Base-by-base conservation (phyloP, 345 rosid genomes). In the Salix exigua region DNA sequence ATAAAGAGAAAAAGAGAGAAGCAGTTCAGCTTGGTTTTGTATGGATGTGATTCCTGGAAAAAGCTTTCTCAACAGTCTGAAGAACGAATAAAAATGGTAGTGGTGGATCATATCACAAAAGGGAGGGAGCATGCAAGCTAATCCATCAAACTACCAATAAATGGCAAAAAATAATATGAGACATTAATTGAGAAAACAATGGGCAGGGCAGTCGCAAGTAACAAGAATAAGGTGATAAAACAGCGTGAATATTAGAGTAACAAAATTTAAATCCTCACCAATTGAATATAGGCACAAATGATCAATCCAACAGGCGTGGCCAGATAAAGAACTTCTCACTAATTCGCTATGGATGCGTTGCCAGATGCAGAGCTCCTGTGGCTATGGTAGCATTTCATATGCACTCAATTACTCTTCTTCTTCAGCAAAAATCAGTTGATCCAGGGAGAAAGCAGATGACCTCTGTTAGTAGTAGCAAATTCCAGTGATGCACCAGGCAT, bases 221-320 rank as follows among this genome's bases (percentile, higher is more conserved):
- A 55, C 46, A 74, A 72, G 7, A 78, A 78, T 63, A 79, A 79
- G 66, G 74, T 66, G 62, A 66, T 23, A 63, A 73, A 74, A 73
- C 68, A 68, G 53, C 58, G 72, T 33, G 70, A 73, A 74, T 77
- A 80, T 78, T 79, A 63, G 67, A 75, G 58, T 68, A 79, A 68
- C 88, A 88, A 88, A 88, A 84, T 82, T 82, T 88, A 83, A 83
- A 84, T 78, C 74, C 76, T 77, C 79, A 77, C 75, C 72, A 70
- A 68, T 75, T 71, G 62, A 73, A 65, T 86, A 82, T 83, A 68
- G 77, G 76, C 81, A 79, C 82, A 83, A 82, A 79, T 67, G 75
- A 83, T 71, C 66, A 61, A 71, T 78, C 75, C 86, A 81, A 80
- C 72, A 42, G n/a, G 77, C 23, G 42, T 38, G 37, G 61, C 61